Percentiles rank a stretch among this genome's conserved stretches.
Conservation (phyloP, 2,329 filamentous ascomycete genomes). For the Phialophora macrospora region DNA sequence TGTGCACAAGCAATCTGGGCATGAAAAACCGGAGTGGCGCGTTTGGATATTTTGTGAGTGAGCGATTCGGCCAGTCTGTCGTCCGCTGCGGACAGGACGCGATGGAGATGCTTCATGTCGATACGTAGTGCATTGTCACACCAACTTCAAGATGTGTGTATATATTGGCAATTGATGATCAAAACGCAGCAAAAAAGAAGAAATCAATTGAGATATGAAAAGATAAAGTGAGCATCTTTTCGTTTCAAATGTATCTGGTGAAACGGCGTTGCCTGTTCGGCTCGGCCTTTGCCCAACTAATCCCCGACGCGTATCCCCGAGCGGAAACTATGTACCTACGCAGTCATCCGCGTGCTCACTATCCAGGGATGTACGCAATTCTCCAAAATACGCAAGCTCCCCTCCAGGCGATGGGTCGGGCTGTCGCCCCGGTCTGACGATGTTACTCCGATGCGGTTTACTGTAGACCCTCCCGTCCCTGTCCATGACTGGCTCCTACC, state of each 20-base stretch:
- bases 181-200: not conserved
- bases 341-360: not conserved
- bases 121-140: not conserved
- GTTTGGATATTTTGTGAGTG: not conserved
- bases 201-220: not conserved
- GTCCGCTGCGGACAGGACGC: not conserved
- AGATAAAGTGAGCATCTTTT: not conserved
- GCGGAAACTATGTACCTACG: not conserved
- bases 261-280: not conserved
- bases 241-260: not conserved
- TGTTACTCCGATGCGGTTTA: too few species aligned
- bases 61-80: not conserved
- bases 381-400: too few species aligned
- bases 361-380: not conserved
- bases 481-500: too few species aligned
- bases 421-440: too few species aligned
- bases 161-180: not conserved
- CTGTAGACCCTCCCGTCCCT: too few species aligned
- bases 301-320: not conserved
- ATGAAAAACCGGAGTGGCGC: not conserved
- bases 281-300: not conserved
- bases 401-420: too few species aligned
- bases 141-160: not conserved
- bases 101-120: not conserved
- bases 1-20: slow-evolving; percentile 2